Evolutionary conservation across 306 rosid species (phyloP), one percentile per base, ranked within the genome.

Genomic region (Fagus crenata): DNA sequence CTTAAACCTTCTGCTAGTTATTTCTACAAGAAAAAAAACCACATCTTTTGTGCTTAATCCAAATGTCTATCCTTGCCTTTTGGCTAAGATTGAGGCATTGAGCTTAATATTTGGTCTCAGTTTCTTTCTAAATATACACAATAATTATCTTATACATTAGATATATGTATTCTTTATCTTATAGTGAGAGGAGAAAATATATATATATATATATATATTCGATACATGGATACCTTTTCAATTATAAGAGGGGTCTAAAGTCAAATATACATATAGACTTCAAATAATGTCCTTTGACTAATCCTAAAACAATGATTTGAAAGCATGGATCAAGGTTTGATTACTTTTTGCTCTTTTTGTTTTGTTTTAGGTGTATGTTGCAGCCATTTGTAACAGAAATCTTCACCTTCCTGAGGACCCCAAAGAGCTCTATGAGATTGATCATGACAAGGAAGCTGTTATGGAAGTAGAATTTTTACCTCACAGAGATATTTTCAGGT

Each of bases 371-470:
- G 98, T 95, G 49, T 92, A 86, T 6, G 91, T 89, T 36, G 97
- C 96, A 35, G 97, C 98, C 68, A 72, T 89, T 67, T 92, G 89
- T 39, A 92, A 95, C 71, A 86, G 89, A 82, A 90, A 88, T 43
- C 93, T 92, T 46, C 77, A 76, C 35, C 89, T 95, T 69, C 96
- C 98, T 7, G 87, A 87, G 75, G 90, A 92, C 75, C 84, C 86
- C 67, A 43, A 82, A 71, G 77, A 90, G 39, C 87, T 95, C 37
- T 95, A 90, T 18, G 97, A 95, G 89, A 83, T 87, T 42, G 85
- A 71, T 15, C 59, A 35, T 12, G 95, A 89, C 86, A 88, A 90
- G 73, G 92, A 90, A 89, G 91, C 90, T 79, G 73, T 75, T 32
- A 2, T 60, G 69, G 92, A 88, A 73, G 82, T 18, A 51, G 97